Percentiles rank a stretch among this genome's conserved stretches.
Conservation (phyloP, 1,284 basidiomycete species). For the Kwoniella shivajii region DNA sequence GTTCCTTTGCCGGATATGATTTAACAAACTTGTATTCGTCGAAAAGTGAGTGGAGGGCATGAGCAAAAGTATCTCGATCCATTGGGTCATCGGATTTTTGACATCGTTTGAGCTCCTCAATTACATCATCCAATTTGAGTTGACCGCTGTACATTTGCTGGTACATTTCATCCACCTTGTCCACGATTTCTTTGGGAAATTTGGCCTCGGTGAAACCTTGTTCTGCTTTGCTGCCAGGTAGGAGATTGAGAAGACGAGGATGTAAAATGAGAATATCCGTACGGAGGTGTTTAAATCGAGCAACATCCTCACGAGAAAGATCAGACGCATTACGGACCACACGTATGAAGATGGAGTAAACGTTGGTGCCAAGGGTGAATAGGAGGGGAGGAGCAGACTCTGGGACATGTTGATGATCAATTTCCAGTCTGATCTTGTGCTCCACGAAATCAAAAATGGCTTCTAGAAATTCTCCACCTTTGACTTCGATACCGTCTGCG, state of each 20-base stretch:
- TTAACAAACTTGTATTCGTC: conserved; percentile 99
- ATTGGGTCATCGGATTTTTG: conserved; percentile 79
- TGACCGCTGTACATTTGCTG: conserved; percentile 94
- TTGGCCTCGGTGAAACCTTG: conserved; percentile 88
- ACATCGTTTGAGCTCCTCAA: conserved; percentile 79
- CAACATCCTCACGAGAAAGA: conserved; percentile 68
- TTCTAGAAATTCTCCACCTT: conserved; percentile 83
- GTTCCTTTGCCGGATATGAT: conserved; percentile 89
- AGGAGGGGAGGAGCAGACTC: conserved; percentile 67
- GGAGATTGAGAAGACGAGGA: conserved; percentile 94
- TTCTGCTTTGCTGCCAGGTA: conserved; percentile 82
- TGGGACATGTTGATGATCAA: conserved; percentile 72
- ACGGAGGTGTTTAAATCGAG: conserved; percentile 87
- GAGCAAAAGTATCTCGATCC: conserved; percentile 96
- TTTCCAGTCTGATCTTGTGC: conserved; percentile 86
- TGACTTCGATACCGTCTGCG: conserved; percentile 75
- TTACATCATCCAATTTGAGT: conserved; percentile 91
- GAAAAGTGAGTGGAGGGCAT: conserved; percentile 98
- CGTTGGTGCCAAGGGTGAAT: conserved; percentile 58
- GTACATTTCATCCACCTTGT: conserved; percentile 93
- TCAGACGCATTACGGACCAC: conserved; percentile 67
- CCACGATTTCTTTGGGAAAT: conserved; percentile 85
- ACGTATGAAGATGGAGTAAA: conserved; percentile 87
- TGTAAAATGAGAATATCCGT: conserved; percentile 94
- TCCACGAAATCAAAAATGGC: conserved; percentile 85